These are phyloP conservation scores for Corymbia citriodora DNA, from an alignment of 441 rosid genomes.

Conservation along the genomic window DNA sequence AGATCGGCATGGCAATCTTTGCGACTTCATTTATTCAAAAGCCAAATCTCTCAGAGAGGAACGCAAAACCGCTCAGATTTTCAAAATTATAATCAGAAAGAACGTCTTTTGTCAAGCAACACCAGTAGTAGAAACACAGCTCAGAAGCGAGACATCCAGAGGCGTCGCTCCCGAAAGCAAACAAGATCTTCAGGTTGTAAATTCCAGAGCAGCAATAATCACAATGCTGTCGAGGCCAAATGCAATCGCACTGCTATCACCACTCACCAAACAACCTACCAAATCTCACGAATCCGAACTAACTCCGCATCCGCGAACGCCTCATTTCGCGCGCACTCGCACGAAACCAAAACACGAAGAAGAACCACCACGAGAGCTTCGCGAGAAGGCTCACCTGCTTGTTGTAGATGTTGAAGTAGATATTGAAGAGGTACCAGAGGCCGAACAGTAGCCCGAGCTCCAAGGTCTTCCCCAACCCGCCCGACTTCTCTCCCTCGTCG, in stretches of 20 bases:
- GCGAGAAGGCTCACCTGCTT: conserved; percentile 56
- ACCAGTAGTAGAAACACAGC: neutral
- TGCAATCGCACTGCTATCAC: neutral
- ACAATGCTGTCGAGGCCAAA: neutral
- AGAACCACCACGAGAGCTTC: neutral
- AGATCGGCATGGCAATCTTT: neutral
- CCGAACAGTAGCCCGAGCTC: conserved; percentile 80
- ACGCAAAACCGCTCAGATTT: neutral
- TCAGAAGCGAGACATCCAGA: neutral
- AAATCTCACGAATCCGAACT: neutral
- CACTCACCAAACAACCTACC: neutral
- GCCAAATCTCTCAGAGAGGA: neutral
- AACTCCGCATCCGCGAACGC: neutral
- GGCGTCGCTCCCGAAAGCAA: neutral
- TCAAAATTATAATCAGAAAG: neutral
- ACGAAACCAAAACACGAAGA: neutral
- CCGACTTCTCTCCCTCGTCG: conserved; percentile 38
- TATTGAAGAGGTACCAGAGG: conserved; percentile 85
- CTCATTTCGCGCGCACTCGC: neutral
- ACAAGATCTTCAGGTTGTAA: neutral
- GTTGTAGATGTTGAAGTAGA: conserved; percentile 98
- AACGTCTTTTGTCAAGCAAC: neutral
- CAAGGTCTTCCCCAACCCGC: conserved; percentile 31
- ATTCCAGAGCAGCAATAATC: neutral
- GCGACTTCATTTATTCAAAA: neutral